Conservation (phyloP, 805 yeast species). For the Cyberlindnera subsufficiens region DNA sequence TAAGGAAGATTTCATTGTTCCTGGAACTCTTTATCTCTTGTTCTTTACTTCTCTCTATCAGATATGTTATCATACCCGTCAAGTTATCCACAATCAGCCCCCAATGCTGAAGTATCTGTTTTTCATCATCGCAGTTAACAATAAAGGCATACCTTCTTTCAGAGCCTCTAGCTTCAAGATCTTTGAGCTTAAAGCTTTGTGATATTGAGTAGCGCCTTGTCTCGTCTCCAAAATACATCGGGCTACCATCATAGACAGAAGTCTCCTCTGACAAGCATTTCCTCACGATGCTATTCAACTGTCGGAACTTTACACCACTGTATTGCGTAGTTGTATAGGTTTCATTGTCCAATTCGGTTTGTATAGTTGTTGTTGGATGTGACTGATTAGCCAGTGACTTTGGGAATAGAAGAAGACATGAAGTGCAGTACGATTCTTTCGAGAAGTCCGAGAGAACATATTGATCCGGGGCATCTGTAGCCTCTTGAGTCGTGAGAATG, state of each 20-base stretch:
- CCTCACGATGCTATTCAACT: constrained; percentile 55
- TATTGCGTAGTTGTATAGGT: constrained; percentile 53
- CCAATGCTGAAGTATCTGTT: constrained; percentile 50
- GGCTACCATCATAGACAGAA: constrained; percentile 49
- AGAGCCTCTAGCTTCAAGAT: constrained; percentile 65
- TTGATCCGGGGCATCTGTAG: constrained; percentile 18
- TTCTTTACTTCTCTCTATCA: constrained; percentile 27
- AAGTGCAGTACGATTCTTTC: constrained; percentile 47
- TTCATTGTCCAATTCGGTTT: constrained; percentile 15
- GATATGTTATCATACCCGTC: constrained; percentile 32
- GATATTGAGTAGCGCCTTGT: constrained; percentile 54
- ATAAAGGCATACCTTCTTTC: constrained; percentile 62
- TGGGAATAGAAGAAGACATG: constrained; percentile 55
- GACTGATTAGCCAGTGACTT: constrained; percentile 17
- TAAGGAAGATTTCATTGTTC: constrained; percentile 43
- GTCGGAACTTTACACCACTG: constrained; percentile 47
- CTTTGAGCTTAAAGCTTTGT: constrained; percentile 55
- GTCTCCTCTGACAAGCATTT: constrained; percentile 65
- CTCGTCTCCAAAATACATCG: constrained; percentile 60
- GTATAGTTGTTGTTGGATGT: constrained; percentile 31
- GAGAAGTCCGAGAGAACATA: constrained; percentile 33
- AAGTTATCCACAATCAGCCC: constrained; percentile 39
- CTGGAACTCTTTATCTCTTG: constrained; percentile 23
- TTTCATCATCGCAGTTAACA: constrained; percentile 50
- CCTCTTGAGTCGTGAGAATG: constrained; percentile 54